Evolutionary conservation across 345 rosid species (phyloP).

Genomic region (Ailanthus altissimus): DNA sequence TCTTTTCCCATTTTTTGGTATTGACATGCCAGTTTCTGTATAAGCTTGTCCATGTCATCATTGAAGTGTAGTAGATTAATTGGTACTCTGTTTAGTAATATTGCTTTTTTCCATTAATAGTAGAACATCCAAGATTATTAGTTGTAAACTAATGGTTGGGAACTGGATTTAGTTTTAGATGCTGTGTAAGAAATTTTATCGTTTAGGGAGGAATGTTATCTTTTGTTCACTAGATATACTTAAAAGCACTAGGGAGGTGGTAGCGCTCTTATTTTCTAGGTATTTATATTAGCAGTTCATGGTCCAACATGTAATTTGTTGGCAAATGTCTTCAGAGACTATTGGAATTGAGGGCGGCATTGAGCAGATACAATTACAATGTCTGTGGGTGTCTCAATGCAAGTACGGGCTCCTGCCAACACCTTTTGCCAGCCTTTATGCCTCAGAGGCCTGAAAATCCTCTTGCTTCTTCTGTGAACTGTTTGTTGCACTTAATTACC

Average conservation of each 20-base stretch:
- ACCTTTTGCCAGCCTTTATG: background rate
- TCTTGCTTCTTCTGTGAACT: background rate
- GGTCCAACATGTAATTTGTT: background rate
- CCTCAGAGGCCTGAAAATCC: background rate
- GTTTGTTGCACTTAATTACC: background rate
- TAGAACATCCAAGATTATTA: background rate
- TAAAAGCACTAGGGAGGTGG: background rate
- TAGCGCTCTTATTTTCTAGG: background rate
- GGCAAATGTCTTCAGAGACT: background rate
- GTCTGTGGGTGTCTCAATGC: background rate
- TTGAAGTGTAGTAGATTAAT: slow-evolving; percentile 13
- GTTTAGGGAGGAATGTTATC: background rate
- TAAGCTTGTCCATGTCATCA: slow-evolving; percentile 18
- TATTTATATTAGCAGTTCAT: background rate
- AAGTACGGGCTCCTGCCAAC: background rate
- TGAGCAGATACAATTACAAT: background rate
- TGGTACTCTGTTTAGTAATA: slow-evolving; percentile 14
- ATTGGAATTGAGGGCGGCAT: background rate
- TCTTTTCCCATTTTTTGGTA: background rate
- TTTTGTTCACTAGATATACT: background rate
- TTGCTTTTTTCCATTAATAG: background rate
- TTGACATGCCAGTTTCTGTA: background rate
- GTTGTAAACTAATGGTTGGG: slow-evolving; percentile 8
- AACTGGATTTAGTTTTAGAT: slow-evolving; percentile 20
- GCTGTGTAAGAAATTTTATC: slow-evolving; percentile 14